Evolutionary conservation across 371 early-diverging fungal genomes (phyloP), one percentile per base, ranked within the genome.

Genomic region (Dichotomocladium elegans): DNA sequence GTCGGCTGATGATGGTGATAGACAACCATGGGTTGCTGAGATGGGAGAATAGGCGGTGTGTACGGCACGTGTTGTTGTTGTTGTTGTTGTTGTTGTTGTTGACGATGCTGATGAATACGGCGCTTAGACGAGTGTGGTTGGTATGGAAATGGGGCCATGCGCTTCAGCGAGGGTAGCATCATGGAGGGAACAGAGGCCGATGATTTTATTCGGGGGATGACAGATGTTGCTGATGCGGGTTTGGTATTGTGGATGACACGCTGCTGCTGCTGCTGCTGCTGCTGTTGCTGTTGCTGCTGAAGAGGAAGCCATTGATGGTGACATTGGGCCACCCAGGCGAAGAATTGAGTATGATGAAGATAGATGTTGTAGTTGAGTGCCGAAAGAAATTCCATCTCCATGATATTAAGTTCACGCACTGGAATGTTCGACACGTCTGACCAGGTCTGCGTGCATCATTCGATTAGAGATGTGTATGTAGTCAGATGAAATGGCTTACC

Each of bases 301-400:
- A n/a, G 34, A 46, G 12, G 47, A 34, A 22, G 43, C 43, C 25
- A 25, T 14, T 31, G 21, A 22, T 48, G 49, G 51, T 73, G 70
- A 56, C 72, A 72, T 51, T 63, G 64, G 2, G 45, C 27, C 11
- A 58, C 57, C 82, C 82, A 82, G 41, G 56, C 35, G 19, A 54
- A 57, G 52, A 72, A 82, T 25, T 68, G 58, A 12, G 60, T 41
- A 10, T 76, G 61, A 24, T 66, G 47, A 9, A 74, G 57, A 60
- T 69, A 69, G 21, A 79, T 60, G 25, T 66, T 60, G 47, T 83
- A 81, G 26, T 82, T 69, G 19, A 88, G 67, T 25, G 83, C 81
- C 21, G 71, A 60, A 51, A 86, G 57, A 53, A 88, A 88, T 61
- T 89, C 89, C 47, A 81, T 74, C 64, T 89, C 89, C 87, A 89